Evolutionary conservation across 192 early-diverging fungal species (phyloP).

Genomic region (Podila horticola): DNA sequence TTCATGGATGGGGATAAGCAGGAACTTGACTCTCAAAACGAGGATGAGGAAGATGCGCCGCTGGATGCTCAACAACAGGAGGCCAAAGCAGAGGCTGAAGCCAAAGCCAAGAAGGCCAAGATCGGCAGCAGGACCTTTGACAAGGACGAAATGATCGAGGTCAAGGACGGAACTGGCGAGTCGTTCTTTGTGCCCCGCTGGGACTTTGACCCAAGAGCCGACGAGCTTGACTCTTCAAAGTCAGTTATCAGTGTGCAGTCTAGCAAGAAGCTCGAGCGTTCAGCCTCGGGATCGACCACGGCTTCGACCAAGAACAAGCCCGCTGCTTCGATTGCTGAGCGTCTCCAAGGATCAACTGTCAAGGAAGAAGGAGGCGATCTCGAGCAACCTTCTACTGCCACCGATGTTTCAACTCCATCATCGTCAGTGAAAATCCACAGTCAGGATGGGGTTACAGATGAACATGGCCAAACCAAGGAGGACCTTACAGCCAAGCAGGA

Average conservation of each 20-base stretch:
- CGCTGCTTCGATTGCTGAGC: slow-evolving; percentile 25
- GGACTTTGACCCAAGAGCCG: slow-evolving; percentile 43
- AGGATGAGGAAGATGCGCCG: slow-evolving; percentile 3
- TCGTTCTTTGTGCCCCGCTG: slow-evolving; percentile 52
- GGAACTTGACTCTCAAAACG: slow-evolving; percentile 27
- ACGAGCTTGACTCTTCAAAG: slow-evolving; percentile 40
- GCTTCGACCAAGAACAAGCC: slow-evolving; percentile 21
- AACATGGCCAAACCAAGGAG: background rate
- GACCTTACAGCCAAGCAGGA: background rate
- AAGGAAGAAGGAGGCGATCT: slow-evolving; percentile 10
- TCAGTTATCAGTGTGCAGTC: slow-evolving; percentile 48
- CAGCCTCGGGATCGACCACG: slow-evolving; percentile 19
- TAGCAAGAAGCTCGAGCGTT: slow-evolving; percentile 36
- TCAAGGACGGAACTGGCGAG: slow-evolving; percentile 46
- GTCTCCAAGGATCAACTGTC: slow-evolving; percentile 18
- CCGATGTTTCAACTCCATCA: background rate
- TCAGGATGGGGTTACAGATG: background rate
- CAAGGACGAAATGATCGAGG: slow-evolving; percentile 53
- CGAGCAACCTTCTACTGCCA: background rate
- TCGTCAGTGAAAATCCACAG: background rate
- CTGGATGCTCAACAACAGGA: slow-evolving; percentile 2
- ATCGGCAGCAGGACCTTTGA: slow-evolving; percentile 47
- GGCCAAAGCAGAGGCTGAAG: slow-evolving; percentile 12
- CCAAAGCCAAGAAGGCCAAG: slow-evolving; percentile 34
- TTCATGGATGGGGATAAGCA: slow-evolving; percentile 30